Base-by-base conservation (phyloP, 2,329 filamentous ascomycete genomes). In the Ophiostoma sp. region DNA sequence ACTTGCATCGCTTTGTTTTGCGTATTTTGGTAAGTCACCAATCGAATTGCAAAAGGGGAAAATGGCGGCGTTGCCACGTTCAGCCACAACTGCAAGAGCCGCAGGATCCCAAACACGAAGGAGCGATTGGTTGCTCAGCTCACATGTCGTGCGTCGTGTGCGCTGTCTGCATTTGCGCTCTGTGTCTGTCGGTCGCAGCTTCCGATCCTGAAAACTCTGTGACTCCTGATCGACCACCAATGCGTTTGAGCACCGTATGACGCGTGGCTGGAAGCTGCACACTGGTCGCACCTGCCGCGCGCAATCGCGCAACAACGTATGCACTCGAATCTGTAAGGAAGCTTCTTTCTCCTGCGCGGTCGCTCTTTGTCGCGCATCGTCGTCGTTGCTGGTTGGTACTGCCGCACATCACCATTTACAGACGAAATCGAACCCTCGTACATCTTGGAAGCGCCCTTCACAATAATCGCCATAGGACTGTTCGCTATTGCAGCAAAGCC, bases 231-330 rank as follows among this genome's bases (percentile, higher is more conserved):
- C 48, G 48, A 31, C 72, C 33, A 36, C 1, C 22, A 36, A 22
- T 33, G 45, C 45, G 72, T 73, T 73, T 73, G 72, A 70, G 45
- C 52, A 25, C 28, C 31, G 57, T 73, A 55, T 73, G 66, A 73
- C 42, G 42, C 36, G 52, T 70, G 68, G 33, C 68, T 19, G 61
- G 61, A 45, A 66, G 61, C 22, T 42, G 61, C 36, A 42, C 33
- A 42, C n/a, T 31, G n/a, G 64, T 69, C 25, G 25, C 64, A 69
- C 64, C 28, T 52, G 64, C 64, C 64, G 25, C 45, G 42, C 45
- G 25, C 19, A 39, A 64, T 50, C 50, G 69, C n/a, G n/a, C 42
- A 31, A 57, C 15, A 39, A 11, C n/a, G 33, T n/a, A 64, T 39
- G 33, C 59, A 15, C 33, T 64, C 19, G 19, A n/a, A 4, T 42